Evolutionary conservation across 768 basidiomycete species (phyloP), one percentile per base, ranked within the genome.

Genomic region (Austroboletus festivus): DNA sequence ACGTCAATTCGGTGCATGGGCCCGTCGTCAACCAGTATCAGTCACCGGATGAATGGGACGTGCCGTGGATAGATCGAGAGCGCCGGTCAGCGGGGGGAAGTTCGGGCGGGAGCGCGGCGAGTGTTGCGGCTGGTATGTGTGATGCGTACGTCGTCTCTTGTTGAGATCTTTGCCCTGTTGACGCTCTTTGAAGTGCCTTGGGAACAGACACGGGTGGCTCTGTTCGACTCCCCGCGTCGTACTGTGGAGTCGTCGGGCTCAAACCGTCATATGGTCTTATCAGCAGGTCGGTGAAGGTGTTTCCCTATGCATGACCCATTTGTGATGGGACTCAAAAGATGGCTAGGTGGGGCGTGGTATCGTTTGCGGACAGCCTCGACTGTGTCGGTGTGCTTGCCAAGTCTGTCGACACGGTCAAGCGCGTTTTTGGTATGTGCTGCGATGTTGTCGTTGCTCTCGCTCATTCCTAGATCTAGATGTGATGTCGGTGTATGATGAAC

Each of bases 191-290:
- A 55, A 96, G 95, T 16, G 93, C 95, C 0, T 63, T 98, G 19
- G 90, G 86, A 1, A 95, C 93, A 3, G 96, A 99, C 64, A 98
- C 95, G 0, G 95, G 96, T 8, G 96, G 95, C 1, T 98, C 96
- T 5, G 84, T 86, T 10, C 80, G 95, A 34, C 72, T 99, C 2
- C 96, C 96, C 0, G 96, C 96, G 0, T 85, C 93, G 2, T 97
- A 97, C 60, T 96, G 92, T 56, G 92, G 93, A 5, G 73, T 96
- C 1, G 83, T 89, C 2, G 96, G 96, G 0, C 68, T 97, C 38
- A 99, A 99, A 61, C 95, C 95, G 0, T 94, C 93, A 0, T 97
- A 97, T 58, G 95, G 95, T 4, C 72, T 97, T 34, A 69, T 97
- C 24, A 93, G 90, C 59, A 77, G 92, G 89, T 90, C 45, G 46